Conservation (phyloP, 306 rosid species). For the Cucumis melo region DNA sequence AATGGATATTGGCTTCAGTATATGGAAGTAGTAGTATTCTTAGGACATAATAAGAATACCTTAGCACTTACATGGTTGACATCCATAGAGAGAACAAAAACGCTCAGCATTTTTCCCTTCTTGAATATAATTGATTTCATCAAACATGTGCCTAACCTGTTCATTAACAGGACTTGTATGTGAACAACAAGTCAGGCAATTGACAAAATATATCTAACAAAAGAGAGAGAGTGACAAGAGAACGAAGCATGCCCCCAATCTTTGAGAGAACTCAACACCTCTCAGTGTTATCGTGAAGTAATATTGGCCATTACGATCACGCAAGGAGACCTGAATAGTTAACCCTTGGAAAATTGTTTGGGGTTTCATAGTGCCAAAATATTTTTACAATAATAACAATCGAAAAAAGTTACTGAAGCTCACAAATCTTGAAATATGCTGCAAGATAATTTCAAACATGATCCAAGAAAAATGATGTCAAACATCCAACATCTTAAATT, state of each 20-base stretch:
- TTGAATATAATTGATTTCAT: slow-evolving; percentile 79
- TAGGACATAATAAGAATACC: neutral
- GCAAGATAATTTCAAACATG: neutral
- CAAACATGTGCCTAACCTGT: slow-evolving; percentile 99
- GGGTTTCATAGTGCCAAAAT: neutral
- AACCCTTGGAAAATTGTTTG: neutral
- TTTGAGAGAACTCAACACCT: slow-evolving; percentile 1
- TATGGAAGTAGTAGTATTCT: neutral
- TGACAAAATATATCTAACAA: neutral
- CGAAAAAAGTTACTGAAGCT: neutral
- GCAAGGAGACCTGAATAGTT: neutral
- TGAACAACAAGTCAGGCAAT: slow-evolving; percentile 7
- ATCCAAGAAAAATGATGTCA: neutral
- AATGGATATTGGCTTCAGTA: neutral
- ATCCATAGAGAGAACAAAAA: slow-evolving; percentile 65
- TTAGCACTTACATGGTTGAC: slow-evolving; percentile 39
- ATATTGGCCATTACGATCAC: neutral
- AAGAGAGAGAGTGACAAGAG: neutral
- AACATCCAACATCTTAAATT: neutral
- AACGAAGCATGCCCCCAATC: neutral
- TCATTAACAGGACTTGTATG: slow-evolving; percentile 16
- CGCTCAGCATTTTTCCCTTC: slow-evolving; percentile 95
- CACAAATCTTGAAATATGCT: neutral
- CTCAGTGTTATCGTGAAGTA: neutral
- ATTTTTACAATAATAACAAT: neutral